Evolutionary conservation across 495 filamentous ascomycete genomes (phyloP), one percentile per base, ranked within the genome.

Genomic region (Lophiotrema nucula): DNA sequence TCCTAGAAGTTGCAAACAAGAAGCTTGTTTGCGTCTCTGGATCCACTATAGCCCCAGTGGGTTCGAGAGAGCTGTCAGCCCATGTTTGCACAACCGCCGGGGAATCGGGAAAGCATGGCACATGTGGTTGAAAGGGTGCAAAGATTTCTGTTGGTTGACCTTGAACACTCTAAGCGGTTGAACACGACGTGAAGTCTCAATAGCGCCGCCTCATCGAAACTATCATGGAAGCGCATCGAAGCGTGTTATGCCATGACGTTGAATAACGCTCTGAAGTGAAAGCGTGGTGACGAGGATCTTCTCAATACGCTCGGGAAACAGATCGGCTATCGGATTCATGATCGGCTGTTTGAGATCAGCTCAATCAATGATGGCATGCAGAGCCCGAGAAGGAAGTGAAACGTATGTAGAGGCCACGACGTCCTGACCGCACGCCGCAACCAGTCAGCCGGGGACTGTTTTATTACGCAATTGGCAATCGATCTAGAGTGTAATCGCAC

Each of bases 71-170:
- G n/a, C n/a, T n/a, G n/a, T n/a, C n/a, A n/a, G n/a, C n/a, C n/a
- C n/a, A n/a, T n/a, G n/a, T n/a, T n/a, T 35, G 31, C n/a, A 46
- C 43, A 5, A 13, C 15, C 19, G 3, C 41, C 41, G 53, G 53
- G 53, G 41, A 56, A 47, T 25, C 53, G 53, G 53, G 42, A 56
- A 45, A n/a, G n/a, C 21, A 28, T 28, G 16, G 38, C 39, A 53
- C 24, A 24, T 45, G 50, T 53, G 18, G 31, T n/a, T n/a, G n/a
- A n/a, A n/a, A n/a, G n/a, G n/a, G n/a, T n/a, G n/a, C n/a, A n/a
- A n/a, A n/a, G n/a, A n/a, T n/a, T n/a, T n/a, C n/a, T n/a, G n/a
- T n/a, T n/a, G n/a, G n/a, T n/a, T n/a, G n/a, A n/a, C n/a, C n/a
- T n/a, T n/a, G n/a, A n/a, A n/a, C n/a, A n/a, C n/a, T n/a, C n/a